A percentile compares a stretch with the other conserved stretches of the same genome.
These are phyloP conservation scores for Pseudonitzschia multiseries DNA, from an alignment of 108 stramenopile genomes.

Conservation along the genomic window DNA sequence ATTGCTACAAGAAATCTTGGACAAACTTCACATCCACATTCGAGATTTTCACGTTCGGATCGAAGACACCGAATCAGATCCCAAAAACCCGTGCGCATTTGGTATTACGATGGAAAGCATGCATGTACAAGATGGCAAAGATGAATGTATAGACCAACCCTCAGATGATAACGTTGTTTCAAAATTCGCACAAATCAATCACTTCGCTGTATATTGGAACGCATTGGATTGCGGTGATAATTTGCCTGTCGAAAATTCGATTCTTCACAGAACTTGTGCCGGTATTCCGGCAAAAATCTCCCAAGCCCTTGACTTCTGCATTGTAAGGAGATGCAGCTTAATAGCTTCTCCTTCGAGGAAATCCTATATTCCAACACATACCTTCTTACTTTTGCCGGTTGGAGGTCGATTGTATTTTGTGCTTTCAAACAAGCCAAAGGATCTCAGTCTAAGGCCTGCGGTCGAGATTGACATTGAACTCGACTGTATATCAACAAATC, in stretches of 20 bases:
- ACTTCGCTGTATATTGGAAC: conserved; percentile 64
- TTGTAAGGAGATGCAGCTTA: conserved; percentile 42
- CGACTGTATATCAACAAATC: conserved; percentile 30
- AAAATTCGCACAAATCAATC: conserved; percentile 66
- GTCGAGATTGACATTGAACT: conserved; percentile 27
- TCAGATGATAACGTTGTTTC: conserved; percentile 24
- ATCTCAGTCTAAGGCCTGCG: conserved; percentile 30
- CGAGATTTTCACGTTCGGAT: conserved; percentile 65
- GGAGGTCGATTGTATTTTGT: conserved; percentile 40
- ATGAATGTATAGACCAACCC: conserved; percentile 18
- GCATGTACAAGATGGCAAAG: conserved; percentile 58
- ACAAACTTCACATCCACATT: conserved; percentile 64
- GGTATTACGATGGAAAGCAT: conserved; percentile 71
- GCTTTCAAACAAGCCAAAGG: conserved; percentile 38
- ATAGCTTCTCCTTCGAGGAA: conserved; percentile 30
- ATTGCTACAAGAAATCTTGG: conserved; percentile 51
- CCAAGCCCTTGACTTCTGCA: conserved; percentile 39
- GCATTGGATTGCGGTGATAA: conserved; percentile 38
- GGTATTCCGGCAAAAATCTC: conserved; percentile 20
- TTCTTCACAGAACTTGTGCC: conserved; percentile 40
- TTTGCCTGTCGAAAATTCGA: conserved; percentile 36
- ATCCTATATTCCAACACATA: conserved; percentile 40
- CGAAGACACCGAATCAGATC: conserved; percentile 61
- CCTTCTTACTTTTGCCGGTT: conserved; percentile 51
- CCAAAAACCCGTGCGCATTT: conserved; percentile 46